Percentiles rank a stretch among this genome's conserved stretches.
Evolutionary conservation across 345 rosid genomes (phyloP).

Genomic region (Hibiscus tridactylites): DNA sequence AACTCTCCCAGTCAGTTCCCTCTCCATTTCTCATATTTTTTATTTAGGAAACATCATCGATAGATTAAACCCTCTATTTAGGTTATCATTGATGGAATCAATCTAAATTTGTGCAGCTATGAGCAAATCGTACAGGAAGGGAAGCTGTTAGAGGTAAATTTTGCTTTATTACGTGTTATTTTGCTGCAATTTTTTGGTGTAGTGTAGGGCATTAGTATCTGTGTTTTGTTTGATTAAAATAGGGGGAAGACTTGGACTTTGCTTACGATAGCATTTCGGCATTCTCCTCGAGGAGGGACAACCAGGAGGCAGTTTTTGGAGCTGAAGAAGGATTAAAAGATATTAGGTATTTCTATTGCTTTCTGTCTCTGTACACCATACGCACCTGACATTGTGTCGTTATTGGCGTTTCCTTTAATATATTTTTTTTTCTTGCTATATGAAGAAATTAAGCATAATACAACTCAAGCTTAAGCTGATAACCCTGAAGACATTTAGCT

Average conservation of each 20-base stretch:
- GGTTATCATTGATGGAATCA: not conserved
- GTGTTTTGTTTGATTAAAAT: slow-evolving; percentile 4
- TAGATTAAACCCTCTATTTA: not conserved
- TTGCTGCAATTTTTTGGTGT: not conserved
- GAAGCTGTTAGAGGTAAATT: slow-evolving; percentile 59
- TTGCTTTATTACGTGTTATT: not conserved
- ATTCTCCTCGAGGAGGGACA: slow-evolving; percentile 73
- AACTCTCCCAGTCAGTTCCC: slow-evolving; percentile 67
- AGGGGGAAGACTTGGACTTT: slow-evolving; percentile 93
- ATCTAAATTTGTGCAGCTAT: slow-evolving; percentile 34
- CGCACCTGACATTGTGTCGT: not conserved
- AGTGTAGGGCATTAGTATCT: not conserved
- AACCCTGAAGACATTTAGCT: not conserved
- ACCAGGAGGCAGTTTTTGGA: slow-evolving; percentile 92
- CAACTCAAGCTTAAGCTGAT: not conserved
- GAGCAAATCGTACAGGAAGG: slow-evolving; percentile 72
- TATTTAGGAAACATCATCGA: not conserved
- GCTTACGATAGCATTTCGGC: slow-evolving; percentile 96
- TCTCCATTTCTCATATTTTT: not conserved
- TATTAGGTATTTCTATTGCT: slow-evolving; percentile 38
- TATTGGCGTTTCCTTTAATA: not conserved
- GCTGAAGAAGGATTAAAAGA: slow-evolving; percentile 85
- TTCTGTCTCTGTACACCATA: not conserved
- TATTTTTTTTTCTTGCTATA: not conserved
- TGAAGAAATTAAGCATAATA: not conserved